These are phyloP conservation scores for Baorangia bicolor DNA, from an alignment of 768 basidiomycete species.

Conservation along the genomic window DNA sequence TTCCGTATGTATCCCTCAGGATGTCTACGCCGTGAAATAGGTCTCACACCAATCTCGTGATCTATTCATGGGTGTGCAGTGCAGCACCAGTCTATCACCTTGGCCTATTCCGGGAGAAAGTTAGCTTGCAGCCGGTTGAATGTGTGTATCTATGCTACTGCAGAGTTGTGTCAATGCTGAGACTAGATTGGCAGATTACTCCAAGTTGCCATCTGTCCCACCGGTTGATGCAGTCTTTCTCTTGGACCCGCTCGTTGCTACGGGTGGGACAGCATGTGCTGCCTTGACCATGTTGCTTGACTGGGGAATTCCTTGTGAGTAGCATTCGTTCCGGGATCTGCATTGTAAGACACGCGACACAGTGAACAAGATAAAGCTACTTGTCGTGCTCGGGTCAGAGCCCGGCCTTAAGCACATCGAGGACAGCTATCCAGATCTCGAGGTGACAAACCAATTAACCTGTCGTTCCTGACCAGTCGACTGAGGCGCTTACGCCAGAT, in stretches of 20 bases:
- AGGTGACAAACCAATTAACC: constrained; percentile 45
- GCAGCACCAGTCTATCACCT: constrained; percentile 85
- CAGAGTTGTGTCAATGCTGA: not conserved
- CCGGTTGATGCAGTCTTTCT: constrained; percentile 84
- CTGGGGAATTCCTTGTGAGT: constrained; percentile 74
- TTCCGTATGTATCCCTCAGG: constrained; percentile 58
- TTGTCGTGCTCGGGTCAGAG: constrained; percentile 78
- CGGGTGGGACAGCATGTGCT: constrained; percentile 88
- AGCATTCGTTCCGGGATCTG: not conserved
- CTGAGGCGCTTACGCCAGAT: constrained; percentile 50
- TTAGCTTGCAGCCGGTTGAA: constrained; percentile 87
- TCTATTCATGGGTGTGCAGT: constrained; percentile 35
- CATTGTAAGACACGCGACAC: constrained; percentile 1
- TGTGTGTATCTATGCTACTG: constrained; percentile 45
- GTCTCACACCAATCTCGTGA: not conserved
- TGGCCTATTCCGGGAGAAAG: constrained; percentile 85
- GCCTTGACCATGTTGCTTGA: constrained; percentile 84
- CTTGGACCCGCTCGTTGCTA: constrained; percentile 91
- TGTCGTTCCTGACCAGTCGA: not conserved
- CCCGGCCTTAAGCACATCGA: constrained; percentile 70
- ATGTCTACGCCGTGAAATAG: not conserved
- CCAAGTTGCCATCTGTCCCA: constrained; percentile 76
- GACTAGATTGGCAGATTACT: constrained; percentile 61
- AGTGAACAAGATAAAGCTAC: constrained; percentile 76
- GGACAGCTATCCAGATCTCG: constrained; percentile 69